Conservation (phyloP, 768 basidiomycete species). For the Mycena rebaudengoi region DNA sequence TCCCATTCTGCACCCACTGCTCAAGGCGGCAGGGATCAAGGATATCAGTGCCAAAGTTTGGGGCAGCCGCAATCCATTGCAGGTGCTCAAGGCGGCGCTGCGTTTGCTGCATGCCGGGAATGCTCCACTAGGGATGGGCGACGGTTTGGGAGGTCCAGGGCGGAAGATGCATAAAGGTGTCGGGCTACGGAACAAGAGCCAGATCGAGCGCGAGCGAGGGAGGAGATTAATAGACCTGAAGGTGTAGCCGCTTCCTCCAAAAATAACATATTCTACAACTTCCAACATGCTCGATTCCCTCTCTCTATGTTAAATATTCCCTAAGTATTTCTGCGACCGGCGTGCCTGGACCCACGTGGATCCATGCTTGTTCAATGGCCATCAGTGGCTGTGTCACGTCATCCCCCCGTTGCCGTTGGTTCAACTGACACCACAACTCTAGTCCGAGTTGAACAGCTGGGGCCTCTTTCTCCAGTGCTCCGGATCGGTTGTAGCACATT, state of each 20-base stretch:
- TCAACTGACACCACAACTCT: too few relatives aligned
- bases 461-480: too few relatives aligned
- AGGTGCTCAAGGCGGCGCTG: conserved; percentile 87
- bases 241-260: conserved; percentile 42
- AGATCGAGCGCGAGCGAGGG: not conserved
- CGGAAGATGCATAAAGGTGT: conserved; percentile 77
- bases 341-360: too few relatives aligned
- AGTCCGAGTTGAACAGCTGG: too few relatives aligned
- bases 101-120: conserved; percentile 88
- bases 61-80: conserved; percentile 87
- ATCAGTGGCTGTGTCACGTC: too few relatives aligned
- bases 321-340: too few relatives aligned
- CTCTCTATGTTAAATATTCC: too few relatives aligned
- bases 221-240: conserved; percentile 64
- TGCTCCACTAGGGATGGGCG: conserved; percentile 81
- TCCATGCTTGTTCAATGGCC: too few relatives aligned
- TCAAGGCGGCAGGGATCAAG: conserved; percentile 94
- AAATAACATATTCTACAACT: too few relatives aligned
- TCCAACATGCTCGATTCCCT: too few relatives aligned
- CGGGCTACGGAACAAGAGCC: conserved; percentile 53
- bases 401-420: too few relatives aligned
- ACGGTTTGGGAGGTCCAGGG: conserved; percentile 79
- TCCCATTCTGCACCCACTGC: conserved; percentile 86
- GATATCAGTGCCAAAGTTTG: conserved; percentile 96
- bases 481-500: too few relatives aligned